Evolutionary conservation across 768 basidiomycete genomes (phyloP), one percentile per base, ranked within the genome.

Genomic region (Mycena polygramma): DNA sequence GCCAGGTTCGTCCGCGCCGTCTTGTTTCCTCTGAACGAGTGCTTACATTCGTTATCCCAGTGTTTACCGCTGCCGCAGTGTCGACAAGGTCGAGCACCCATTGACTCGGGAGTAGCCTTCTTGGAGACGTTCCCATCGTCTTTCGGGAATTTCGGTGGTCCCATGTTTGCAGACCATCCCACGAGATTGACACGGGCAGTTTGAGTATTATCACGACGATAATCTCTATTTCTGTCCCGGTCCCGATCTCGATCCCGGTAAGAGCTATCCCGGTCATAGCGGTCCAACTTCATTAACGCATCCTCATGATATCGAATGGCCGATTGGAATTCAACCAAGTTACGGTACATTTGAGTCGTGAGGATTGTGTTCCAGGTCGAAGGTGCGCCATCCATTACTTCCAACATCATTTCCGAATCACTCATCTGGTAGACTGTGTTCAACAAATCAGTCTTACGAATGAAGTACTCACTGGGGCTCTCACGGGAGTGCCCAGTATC

Each of bases 381-480:
- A 0, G 82, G 82, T 26, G 78, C 80, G 4, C 78, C 78, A 15
- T 76, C 75, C 81, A 82, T 81, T 19, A 83, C 74, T 57, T 82
- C 78, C 19, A 74, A 68, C 17, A 83, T 83, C 3, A 80, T n/a
- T 57, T 82, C 80, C 1, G 76, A 70, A 51, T 82, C 79, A 4
- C 43, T 48, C 37, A 66, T 48, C 0, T 46, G 51, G 19, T 66
- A 66, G 7, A 66, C 65, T 0, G 57, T 66, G n/a, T 58, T 66
- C 2, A 66, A 13, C 24, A 81, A 66, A 24, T 78, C 78, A 1
- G 62, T 35, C 55, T 83, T 83, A 0, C 80, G 71, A 52, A 82
- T 81, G 69, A 72, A 80, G 58, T 81, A 83, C 20, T 82, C 75
- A 58, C 80, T 81, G 0, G 82, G 82, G 1, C 71, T 77, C 54